These are phyloP conservation scores for Vaccinium darrowii DNA, from an alignment of 148 eudicot genomes.

Conservation along the genomic window DNA sequence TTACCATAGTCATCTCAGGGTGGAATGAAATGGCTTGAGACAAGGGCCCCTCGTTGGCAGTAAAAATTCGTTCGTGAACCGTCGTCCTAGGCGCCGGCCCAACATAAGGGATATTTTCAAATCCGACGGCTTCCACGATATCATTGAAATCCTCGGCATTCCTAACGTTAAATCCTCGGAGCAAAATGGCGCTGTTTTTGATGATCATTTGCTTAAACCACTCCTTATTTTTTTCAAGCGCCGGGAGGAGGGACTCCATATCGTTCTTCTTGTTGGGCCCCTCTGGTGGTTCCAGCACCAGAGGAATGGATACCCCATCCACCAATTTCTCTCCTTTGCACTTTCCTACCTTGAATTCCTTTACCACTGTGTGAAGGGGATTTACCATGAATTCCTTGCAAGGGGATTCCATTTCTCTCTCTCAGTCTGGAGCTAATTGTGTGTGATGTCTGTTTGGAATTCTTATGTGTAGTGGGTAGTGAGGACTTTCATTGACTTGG, in stretches of 20 bases:
- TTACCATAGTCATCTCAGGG: background rate
- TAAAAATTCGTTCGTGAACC: background rate
- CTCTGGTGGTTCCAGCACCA: slow-evolving; percentile 35
- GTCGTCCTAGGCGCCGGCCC: slow-evolving; percentile 49
- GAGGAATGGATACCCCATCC: slow-evolving; percentile 45
- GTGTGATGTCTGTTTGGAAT: too few relatives aligned
- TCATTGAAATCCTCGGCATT: slow-evolving; percentile 45
- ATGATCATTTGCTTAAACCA: slow-evolving; percentile 47
- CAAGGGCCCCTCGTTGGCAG: background rate
- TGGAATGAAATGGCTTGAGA: background rate
- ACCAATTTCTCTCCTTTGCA: slow-evolving; percentile 48
- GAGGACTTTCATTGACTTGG: too few relatives aligned
- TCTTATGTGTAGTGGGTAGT: too few relatives aligned
- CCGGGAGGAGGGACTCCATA: slow-evolving; percentile 24
- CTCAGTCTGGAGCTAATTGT: background rate
- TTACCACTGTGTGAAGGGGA: too few relatives aligned
- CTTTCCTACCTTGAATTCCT: slow-evolving; percentile 46
- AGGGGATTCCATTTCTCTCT: background rate
- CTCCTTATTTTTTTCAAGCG: slow-evolving; percentile 35
- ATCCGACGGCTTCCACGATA: slow-evolving; percentile 35
- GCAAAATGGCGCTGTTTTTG: slow-evolving; percentile 44
- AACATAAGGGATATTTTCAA: slow-evolving; percentile 44
- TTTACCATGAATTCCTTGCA: slow-evolving; percentile 33
- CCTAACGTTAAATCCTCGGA: slow-evolving; percentile 39
- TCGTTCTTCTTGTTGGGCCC: slow-evolving; percentile 9